Evolutionary conservation across 441 rosid genomes (phyloP), one percentile per base, ranked within the genome.

Genomic region (Mallotus japonicus): DNA sequence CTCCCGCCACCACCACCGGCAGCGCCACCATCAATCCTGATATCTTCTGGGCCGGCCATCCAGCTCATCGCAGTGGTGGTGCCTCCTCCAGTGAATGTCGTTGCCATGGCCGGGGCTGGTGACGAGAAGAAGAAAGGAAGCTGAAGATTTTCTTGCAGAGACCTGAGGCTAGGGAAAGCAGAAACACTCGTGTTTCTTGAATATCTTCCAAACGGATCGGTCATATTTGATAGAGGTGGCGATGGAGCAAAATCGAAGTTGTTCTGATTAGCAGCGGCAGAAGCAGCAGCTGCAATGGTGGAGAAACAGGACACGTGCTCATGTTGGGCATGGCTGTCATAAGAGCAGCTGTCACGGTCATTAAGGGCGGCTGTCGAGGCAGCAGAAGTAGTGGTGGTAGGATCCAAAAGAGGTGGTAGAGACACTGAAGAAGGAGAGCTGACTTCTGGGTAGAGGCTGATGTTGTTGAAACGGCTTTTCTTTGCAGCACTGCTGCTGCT

Each of bases 261-360:
- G 68, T 66, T 67, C 37, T 67, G 58, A 42, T 54, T 69, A 62
- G 81, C 75, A 19, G 71, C 81, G 10, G 84, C 85, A 5, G 84
- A 74, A 20, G 86, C 80, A 24, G 87, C 82, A 42, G 88, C 86
- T 3, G 86, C 84, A 68, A 85, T 85, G 81, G 91, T 94, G 99
- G 97, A 94, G 99, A 94, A 94, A 94, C 97, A 94, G 99, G 99
- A 90, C 97, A 94, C 97, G 97, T 94, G 99, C 97, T 89, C 91
- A 22, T 81, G 58, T 47, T 81, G 85, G 67, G 76, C 54, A 49
- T 75, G 83, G 79, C 87, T 77, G 78, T 88, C 90, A 40, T 76
- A 89, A 60, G 92, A 88, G 90, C 79, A 78, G 77, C 87, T 81
- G 78, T 86, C 88, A 50, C 74, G 77, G 55, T 78, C 82, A 15